phyloP scores from a whole-genome alignment of 164 flowering plant genomes.

The Dillenia suffruticosa region DNA sequence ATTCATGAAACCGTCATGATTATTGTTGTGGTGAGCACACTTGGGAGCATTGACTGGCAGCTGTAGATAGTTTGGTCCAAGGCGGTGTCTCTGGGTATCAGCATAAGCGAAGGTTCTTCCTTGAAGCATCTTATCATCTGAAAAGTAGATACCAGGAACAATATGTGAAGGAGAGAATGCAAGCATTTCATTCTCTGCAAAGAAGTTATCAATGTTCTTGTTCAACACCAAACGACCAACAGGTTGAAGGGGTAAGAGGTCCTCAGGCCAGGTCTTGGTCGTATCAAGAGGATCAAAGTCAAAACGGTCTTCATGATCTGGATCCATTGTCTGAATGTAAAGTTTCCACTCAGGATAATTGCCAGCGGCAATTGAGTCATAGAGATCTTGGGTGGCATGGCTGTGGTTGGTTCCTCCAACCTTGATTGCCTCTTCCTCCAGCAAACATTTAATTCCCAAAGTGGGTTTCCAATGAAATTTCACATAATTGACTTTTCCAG shows the following conservation, averaged over 20 bases:
- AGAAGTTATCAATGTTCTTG: slow-evolving; percentile 93
- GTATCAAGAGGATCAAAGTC: slow-evolving; percentile 97
- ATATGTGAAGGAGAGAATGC: slow-evolving; percentile 88
- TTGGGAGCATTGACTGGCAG: slow-evolving; percentile 97
- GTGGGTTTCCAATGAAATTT: slow-evolving; percentile 99
- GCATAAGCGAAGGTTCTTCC: slow-evolving; percentile 81
- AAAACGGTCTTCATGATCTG: slow-evolving; percentile 75
- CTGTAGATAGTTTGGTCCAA: slow-evolving; percentile 92
- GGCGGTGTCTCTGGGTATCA: slow-evolving; percentile 97
- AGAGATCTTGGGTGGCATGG: slow-evolving; percentile 96
- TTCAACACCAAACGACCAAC: slow-evolving; percentile 95
- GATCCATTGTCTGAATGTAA: slow-evolving; percentile 83
- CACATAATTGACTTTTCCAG: slow-evolving; percentile 78
- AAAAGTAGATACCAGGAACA: slow-evolving; percentile 89
- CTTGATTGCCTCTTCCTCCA: slow-evolving; percentile 78
- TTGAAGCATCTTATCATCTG: slow-evolving; percentile 93
- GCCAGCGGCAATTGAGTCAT: slow-evolving; percentile 90
- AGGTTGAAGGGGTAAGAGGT: slow-evolving; percentile 81
- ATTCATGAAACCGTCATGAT: slow-evolving; percentile 96
- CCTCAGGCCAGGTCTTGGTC: slow-evolving; percentile 99
- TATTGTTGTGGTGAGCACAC: slow-evolving; percentile 90
- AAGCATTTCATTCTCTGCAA: slow-evolving; percentile 93
- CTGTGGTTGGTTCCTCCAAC: slow-evolving; percentile 96
- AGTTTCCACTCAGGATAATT: slow-evolving; percentile 97
- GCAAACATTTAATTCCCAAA: slow-evolving; percentile 82